These are phyloP conservation scores for Backusella luteola DNA, from an alignment of 192 early-diverging fungal genomes.

Conservation along the genomic window DNA sequence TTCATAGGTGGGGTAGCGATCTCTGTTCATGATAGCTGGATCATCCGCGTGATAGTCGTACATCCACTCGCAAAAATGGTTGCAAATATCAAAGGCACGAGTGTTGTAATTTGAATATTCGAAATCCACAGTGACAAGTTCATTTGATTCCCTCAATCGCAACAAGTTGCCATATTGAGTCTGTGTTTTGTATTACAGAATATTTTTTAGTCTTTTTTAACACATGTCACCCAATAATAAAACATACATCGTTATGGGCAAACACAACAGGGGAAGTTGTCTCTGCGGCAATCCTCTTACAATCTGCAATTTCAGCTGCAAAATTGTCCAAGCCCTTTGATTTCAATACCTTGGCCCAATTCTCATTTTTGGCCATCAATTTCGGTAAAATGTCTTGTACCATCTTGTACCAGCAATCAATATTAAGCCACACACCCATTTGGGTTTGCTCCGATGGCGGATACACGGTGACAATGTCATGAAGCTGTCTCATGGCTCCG, in stretches of 20 bases:
- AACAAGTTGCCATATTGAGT: conserved; percentile 88
- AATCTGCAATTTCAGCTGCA: conserved; percentile 45
- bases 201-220: not conserved
- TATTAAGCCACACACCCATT: conserved; percentile 63
- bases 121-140: conserved; percentile 75
- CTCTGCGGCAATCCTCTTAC: conserved; percentile 35
- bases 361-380: conserved; percentile 7
- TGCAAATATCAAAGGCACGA: conserved; percentile 75
- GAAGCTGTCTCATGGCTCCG: conserved; percentile 62
- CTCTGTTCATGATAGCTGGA: conserved; percentile 42
- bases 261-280: conserved; percentile 70
- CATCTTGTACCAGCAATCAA: conserved; percentile 60
- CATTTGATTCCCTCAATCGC: conserved; percentile 49
- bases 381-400: conserved; percentile 17
- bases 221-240: not conserved
- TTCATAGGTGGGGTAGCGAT: conserved; percentile 50
- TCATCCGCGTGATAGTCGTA: conserved; percentile 69
- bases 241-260: conserved; percentile 79
- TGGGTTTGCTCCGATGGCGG: conserved; percentile 44
- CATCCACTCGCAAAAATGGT: conserved; percentile 85
- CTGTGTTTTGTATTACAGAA: conserved; percentile 26
- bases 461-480: conserved; percentile 63
- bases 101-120: conserved; percentile 81
- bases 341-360: conserved; percentile 7
- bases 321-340: conserved; percentile 47